Evolutionary conservation across 257 asterid species (phyloP), one percentile per base, ranked within the genome.

Genomic region (Ophiorrhiza pumila): DNA sequence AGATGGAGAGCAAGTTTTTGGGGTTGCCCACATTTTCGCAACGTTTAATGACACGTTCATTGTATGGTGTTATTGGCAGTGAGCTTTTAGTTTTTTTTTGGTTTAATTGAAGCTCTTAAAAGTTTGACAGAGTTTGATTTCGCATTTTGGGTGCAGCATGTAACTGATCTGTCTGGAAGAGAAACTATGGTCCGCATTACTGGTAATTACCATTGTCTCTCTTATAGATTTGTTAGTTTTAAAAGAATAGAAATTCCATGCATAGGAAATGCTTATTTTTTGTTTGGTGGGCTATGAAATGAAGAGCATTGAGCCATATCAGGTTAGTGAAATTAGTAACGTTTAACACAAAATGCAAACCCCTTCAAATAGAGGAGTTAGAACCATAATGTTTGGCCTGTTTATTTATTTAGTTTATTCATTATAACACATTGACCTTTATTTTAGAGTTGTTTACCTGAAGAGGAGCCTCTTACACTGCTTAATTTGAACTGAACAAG

Each of bases 21-120:
- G 98, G 7, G 97, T 90, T 15, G 98, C 98, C 1, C 98, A 92
- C 88, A 87, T 92, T 78, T 92, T 92, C 69, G 98, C 98, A 5
- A 90, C 98, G 0, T 92, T 92, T 82, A 90, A 92, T 12, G 98
- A 92, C 66, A 92, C 98, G 27, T 92, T 92, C 78, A 92, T 92
- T 62, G 98, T 92, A 72, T 60, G 93, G 81, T 52, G 7, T 17
- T 37, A 0, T 43, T 1, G 25, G 35, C 12, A 27, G 27, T 47
- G 22, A 22, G 11, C 0, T 0, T 20, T 20, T 64, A 0, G 4
- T 31, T 22, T 9, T 20, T n/a, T n/a, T 72, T 76, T 37, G 18
- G 35, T 45, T 15, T 18, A 10, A 7, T 4, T 23, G 42, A 3
- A 9, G 9, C 50, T 10, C 1, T 5, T 11, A 11, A 27, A 5